Evolutionary conservation across 768 basidiomycete genomes (phyloP), one percentile per base, ranked within the genome.

Genomic region (Leccinum imitatum): DNA sequence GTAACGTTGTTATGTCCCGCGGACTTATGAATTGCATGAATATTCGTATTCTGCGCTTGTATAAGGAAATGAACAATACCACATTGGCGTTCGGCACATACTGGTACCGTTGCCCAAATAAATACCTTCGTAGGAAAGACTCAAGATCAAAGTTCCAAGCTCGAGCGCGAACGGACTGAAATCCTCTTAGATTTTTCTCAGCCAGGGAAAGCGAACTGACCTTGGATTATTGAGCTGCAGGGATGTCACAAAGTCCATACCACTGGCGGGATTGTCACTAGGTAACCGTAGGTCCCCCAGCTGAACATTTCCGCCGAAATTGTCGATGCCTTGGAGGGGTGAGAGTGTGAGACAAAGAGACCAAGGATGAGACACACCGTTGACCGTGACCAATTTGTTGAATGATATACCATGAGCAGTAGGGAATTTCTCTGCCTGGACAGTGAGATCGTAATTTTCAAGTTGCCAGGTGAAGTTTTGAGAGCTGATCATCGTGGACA

Each of bases 391-490:
- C 4, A 75, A 69, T 72, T 91, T 90, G 67, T 82, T 75, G 67
- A 90, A 90, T 3, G 79, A 78, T 61, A 91, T 78, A 1, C 84
- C 85, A 65, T 86, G 84, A 3, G 86, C 82, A 4, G 81, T 78
- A 2, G 88, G 88, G 65, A 90, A 88, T 63, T 85, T 86, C 60
- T 81, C 74, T 3, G 89, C 89, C 56, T 85, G 83, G 11, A 88
- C 87, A 6, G 76, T 76, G 35, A 90, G 76, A 62, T 80, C 78
- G 15, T 80, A 68, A 59, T 82, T 86, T 14, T 75, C 67, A 44
- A 91, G 72, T 57, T 79, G 77, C 89, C 89, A 91, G 1, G 84
- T 89, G 66, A 90, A 90, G 56, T 79, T 84, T 50, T 76, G 75
- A 50, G 82, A 79, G 0, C 85, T 90, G 67, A 90, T 89, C 79